A percentile compares a stretch with the other conserved stretches of the same genome.
phyloP scores from a whole-genome alignment of 257 asterid species.

The Lithospermum erythrorhizon region DNA sequence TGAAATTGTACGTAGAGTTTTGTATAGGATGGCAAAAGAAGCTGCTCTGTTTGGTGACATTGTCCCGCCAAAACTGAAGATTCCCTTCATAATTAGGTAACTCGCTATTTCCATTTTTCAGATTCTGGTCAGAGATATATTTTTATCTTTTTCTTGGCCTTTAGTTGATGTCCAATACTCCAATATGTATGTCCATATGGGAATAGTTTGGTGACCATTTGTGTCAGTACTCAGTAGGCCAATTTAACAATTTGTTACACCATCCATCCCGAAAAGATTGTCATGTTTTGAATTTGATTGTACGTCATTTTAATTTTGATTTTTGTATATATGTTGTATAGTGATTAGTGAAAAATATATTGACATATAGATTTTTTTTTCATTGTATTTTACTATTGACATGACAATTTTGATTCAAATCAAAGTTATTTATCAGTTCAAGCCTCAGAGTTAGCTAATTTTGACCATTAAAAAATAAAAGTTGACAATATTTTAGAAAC shows the following conservation, averaged over 20 bases:
- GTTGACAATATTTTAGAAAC: too few relatives aligned
- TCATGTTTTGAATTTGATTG: too few relatives aligned
- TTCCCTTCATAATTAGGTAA: constrained; percentile 73
- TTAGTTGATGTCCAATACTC: neutral
- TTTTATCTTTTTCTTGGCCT: neutral
- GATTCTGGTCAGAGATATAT: neutral
- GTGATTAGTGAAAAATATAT: too few relatives aligned
- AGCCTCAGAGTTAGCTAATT: too few relatives aligned
- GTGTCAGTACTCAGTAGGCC: neutral
- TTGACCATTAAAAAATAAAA: too few relatives aligned
- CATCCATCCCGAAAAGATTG: neutral
- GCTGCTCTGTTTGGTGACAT: constrained; percentile 64
- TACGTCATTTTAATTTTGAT: too few relatives aligned
- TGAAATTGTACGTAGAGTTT: constrained; percentile 79
- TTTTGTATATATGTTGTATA: too few relatives aligned
- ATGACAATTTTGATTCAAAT: too few relatives aligned
- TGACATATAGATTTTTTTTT: too few relatives aligned
- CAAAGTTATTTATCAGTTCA: too few relatives aligned
- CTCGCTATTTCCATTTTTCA: neutral
- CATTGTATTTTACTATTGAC: too few relatives aligned
- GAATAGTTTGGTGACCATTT: neutral
- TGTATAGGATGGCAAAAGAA: constrained; percentile 75
- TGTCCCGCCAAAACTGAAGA: constrained; percentile 54
- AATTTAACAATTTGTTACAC: neutral
- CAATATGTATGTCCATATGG: neutral